phyloP scores from a whole-genome alignment of 192 early-diverging fungal species.

The Mortierella claussenii region DNA sequence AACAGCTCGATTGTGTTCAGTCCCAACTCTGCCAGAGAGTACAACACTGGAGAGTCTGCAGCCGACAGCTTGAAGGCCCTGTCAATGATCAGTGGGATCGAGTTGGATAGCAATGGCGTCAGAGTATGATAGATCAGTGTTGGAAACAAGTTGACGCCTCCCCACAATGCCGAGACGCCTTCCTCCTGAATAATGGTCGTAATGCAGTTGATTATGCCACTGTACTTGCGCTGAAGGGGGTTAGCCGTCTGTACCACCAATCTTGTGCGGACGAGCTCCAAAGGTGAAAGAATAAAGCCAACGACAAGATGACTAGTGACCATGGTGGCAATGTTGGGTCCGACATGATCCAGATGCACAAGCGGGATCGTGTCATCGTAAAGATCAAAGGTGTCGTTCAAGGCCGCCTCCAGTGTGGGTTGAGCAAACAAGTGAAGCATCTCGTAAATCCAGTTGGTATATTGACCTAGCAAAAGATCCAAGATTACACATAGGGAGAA shows the following conservation, averaged over 20 bases:
- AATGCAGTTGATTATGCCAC: slow-evolving; percentile 82
- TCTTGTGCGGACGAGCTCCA: slow-evolving; percentile 92
- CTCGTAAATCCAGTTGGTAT: slow-evolving; percentile 86
- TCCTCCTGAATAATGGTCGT: slow-evolving; percentile 82
- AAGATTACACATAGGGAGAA: too few species aligned
- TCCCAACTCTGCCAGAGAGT: slow-evolving; percentile 71
- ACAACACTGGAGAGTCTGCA: slow-evolving; percentile 75
- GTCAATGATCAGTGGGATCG: slow-evolving; percentile 74
- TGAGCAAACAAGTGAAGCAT: slow-evolving; percentile 80
- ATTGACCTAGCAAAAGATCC: slow-evolving; percentile 79
- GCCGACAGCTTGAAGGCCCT: slow-evolving; percentile 71
- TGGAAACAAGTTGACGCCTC: slow-evolving; percentile 78
- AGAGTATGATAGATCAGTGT: slow-evolving; percentile 85
- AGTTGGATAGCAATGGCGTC: slow-evolving; percentile 76
- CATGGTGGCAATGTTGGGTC: slow-evolving; percentile 76
- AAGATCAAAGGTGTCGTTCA: slow-evolving; percentile 95
- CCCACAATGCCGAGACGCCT: slow-evolving; percentile 73
- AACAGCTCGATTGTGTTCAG: slow-evolving; percentile 79
- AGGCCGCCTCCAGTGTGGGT: slow-evolving; percentile 87
- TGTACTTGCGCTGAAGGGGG: slow-evolving; percentile 85
- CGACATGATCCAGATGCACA: slow-evolving; percentile 72
- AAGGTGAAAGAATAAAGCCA: slow-evolving; percentile 86
- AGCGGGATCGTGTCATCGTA: slow-evolving; percentile 88
- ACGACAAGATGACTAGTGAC: slow-evolving; percentile 80
- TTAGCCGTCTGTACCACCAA: slow-evolving; percentile 87